Evolutionary conservation across 345 rosid genomes (phyloP).

Genomic region (Arabidopsis suecica): DNA sequence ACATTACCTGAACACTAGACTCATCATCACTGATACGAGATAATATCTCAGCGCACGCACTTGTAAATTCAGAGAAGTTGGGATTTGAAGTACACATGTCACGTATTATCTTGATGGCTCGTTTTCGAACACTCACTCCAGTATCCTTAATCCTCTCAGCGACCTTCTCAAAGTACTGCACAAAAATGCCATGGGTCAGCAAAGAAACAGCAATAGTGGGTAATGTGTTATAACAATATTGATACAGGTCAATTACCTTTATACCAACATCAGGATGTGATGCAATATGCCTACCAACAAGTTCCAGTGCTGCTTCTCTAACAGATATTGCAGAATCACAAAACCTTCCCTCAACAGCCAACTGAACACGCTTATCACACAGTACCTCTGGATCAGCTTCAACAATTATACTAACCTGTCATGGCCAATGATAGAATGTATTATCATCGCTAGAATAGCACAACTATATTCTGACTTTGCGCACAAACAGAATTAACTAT

Average conservation of each 20-base stretch:
- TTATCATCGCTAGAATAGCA: conserved; percentile 38
- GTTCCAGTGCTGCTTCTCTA: conserved; percentile 98
- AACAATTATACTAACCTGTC: conserved; percentile 95
- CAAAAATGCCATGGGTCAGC: conserved; percentile 24
- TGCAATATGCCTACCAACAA: conserved; percentile 97
- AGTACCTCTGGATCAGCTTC: conserved; percentile 98
- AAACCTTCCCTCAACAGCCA: conserved; percentile 99
- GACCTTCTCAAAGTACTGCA: conserved; percentile 97
- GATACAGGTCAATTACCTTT: conserved; percentile 57
- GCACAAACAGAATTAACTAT: conserved; percentile 16
- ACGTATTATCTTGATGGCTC: conserved; percentile 92
- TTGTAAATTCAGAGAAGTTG: conserved; percentile 83
- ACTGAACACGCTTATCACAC: conserved; percentile 88
- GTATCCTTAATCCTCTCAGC: conserved; percentile 99
- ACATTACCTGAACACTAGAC: conserved; percentile 89
- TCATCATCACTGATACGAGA: conserved; percentile 97
- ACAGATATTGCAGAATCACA: conserved; percentile 99
- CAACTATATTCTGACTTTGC: conserved; percentile 24
- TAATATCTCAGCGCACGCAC: conserved; percentile 90
- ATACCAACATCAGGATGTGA: conserved; percentile 97
- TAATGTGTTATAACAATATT: conserved; percentile 30
- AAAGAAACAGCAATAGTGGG: conserved; percentile 11
- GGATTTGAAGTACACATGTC: conserved; percentile 94
- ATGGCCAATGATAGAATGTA: conserved; percentile 42
- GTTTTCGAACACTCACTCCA: conserved; percentile 96